phyloP scores from a whole-genome alignment of 306 rosid genomes.

The Arachis stenosperma region DNA sequence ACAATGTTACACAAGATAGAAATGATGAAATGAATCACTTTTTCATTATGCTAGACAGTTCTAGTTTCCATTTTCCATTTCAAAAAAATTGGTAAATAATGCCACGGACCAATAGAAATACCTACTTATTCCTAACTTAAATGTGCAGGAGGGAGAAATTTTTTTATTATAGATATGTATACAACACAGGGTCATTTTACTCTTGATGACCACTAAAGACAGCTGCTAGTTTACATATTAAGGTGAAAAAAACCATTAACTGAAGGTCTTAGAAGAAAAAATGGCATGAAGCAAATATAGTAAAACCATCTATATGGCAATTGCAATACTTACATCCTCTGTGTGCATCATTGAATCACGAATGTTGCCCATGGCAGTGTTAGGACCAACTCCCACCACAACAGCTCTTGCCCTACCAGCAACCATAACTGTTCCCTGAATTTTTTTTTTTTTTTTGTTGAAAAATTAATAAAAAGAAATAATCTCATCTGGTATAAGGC shows the following conservation, averaged over 20 bases:
- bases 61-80: constrained; percentile 7
- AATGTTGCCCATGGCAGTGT: constrained; percentile 96
- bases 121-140: constrained; percentile 9
- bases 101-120: not conserved
- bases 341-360: constrained; percentile 91
- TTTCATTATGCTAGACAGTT: constrained; percentile 13
- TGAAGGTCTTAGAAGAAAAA: constrained; percentile 32
- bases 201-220: constrained; percentile 16
- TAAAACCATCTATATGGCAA: constrained; percentile 9
- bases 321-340: constrained; percentile 76
- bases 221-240: constrained; percentile 25
- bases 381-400: constrained; percentile 91
- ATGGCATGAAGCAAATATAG: constrained; percentile 21
- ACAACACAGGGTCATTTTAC: constrained; percentile 20
- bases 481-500: constrained; percentile 4
- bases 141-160: constrained; percentile 19
- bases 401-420: constrained; percentile 97
- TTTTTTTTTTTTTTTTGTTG: constrained; percentile 14
- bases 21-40: too few relatives aligned
- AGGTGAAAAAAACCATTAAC: constrained; percentile 24
- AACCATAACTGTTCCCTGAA: constrained; percentile 94
- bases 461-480: constrained; percentile 8
- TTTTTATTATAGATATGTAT: not conserved
- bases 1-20: too few relatives aligned
- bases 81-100: not conserved